phyloP scores from a whole-genome alignment of 306 rosid genomes.

The Clitoria ternatea region DNA sequence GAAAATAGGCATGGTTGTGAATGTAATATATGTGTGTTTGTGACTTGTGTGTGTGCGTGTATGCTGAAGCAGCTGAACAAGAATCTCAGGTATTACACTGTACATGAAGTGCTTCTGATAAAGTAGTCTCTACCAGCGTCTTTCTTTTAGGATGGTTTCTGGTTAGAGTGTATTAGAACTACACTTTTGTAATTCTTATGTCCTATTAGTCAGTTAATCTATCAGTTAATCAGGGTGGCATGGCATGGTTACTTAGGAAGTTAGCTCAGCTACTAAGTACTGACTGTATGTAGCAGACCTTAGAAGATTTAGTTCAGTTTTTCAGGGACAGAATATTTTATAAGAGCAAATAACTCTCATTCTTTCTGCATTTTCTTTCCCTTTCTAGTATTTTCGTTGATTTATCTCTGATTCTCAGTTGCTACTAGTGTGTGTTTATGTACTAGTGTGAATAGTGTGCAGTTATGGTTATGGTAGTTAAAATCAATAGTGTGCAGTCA shows the following conservation, averaged over 20 bases:
- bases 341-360: neutral
- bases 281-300: neutral
- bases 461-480: too few species aligned
- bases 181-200: neutral
- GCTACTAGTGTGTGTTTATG: too few species aligned
- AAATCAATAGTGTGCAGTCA: neutral
- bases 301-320: neutral
- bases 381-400: neutral
- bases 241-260: neutral
- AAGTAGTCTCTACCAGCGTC: neutral
- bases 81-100: neutral
- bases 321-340: neutral
- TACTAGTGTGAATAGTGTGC: neutral
- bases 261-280: neutral
- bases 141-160: neutral
- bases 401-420: neutral
- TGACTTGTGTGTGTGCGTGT: too few species aligned
- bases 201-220: neutral
- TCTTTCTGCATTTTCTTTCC: neutral
- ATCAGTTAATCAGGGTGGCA: neutral
- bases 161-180: neutral
- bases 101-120: neutral
- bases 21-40: neutral
- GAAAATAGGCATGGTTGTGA: neutral
- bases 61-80: neutral